A percentile compares a stretch with the other conserved stretches of the same genome.
These are phyloP conservation scores for Tetraselmis chui DNA, from an alignment of 139 green algal species.

Conservation along the genomic window DNA sequence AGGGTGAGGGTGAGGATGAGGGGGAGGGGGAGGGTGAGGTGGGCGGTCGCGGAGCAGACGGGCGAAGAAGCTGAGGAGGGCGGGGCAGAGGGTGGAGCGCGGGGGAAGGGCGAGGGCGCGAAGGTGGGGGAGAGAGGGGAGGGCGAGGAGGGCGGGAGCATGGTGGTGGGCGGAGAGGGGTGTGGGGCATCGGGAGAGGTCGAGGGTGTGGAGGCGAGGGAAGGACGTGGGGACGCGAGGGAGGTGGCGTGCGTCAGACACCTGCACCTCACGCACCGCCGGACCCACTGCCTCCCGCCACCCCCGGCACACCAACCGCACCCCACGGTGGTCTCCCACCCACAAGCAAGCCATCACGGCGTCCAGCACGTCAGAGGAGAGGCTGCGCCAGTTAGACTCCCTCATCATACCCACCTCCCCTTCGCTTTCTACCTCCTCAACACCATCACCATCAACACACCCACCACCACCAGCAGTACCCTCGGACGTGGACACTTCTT, in stretches of 20 bases:
- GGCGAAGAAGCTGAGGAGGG: neutral
- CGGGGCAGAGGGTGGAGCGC: neutral
- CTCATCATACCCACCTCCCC: too few species aligned
- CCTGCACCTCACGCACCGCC: neutral
- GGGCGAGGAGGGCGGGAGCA: too few species aligned
- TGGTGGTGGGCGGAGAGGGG: too few species aligned
- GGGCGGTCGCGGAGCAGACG: neutral
- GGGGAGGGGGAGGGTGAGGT: too few species aligned
- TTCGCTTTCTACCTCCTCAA: too few species aligned
- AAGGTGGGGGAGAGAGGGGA: neutral
- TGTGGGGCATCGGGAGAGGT: neutral
- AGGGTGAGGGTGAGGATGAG: too few species aligned
- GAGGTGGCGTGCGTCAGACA: neutral
- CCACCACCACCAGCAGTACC: too few species aligned
- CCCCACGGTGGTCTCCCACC: too few species aligned
- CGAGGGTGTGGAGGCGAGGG: neutral
- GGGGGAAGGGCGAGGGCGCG: neutral
- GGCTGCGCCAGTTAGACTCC: neutral
- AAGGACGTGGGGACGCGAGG: neutral
- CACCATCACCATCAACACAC: too few species aligned
- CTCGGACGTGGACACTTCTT: too few species aligned
- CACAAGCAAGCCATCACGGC: neutral
- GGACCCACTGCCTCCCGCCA: neutral
- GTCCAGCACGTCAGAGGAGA: neutral
- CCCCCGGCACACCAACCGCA: neutral